Conservation (phyloP, 2,329 filamentous ascomycete genomes). For the Trichoderma sp. region DNA sequence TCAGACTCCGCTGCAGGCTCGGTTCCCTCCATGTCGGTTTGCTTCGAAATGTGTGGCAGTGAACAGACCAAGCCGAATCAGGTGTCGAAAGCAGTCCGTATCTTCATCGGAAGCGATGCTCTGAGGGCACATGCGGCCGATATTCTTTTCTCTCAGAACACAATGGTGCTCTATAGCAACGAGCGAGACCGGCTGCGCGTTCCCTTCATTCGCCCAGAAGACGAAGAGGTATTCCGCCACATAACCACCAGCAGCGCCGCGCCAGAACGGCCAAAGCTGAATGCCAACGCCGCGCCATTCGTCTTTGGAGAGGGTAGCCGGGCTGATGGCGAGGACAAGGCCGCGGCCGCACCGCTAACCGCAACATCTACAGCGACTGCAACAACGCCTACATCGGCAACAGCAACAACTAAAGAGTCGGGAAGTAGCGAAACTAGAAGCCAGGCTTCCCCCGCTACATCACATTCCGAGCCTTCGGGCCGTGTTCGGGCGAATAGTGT, state of each 20-base stretch:
- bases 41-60: constrained; percentile 69
- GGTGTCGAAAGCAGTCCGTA: constrained; percentile 66
- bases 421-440: constrained; percentile 10
- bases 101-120: constrained; percentile 87
- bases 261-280: constrained; percentile 57
- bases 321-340: constrained; percentile 22
- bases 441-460: constrained; percentile 30
- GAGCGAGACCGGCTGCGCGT: constrained; percentile 85
- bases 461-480: constrained; percentile 33
- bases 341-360: neutral
- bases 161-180: constrained; percentile 81
- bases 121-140: constrained; percentile 85
- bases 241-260: constrained; percentile 62
- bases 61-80: constrained; percentile 39
- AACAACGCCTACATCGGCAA: constrained; percentile 20
- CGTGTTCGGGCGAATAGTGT: constrained; percentile 34
- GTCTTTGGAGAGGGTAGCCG: constrained; percentile 37
- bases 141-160: constrained; percentile 87
- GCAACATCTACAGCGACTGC: constrained; percentile 20
- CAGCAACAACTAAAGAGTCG: constrained; percentile 32
- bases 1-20: constrained; percentile 65
- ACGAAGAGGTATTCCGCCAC: constrained; percentile 76
- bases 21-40: constrained; percentile 75
- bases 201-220: constrained; percentile 88
- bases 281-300: constrained; percentile 49